Percentiles rank a stretch among this genome's conserved stretches.
Evolutionary conservation across 2,329 filamentous ascomycete genomes (phyloP).

Genomic region (Hansfordia pulvinata): DNA sequence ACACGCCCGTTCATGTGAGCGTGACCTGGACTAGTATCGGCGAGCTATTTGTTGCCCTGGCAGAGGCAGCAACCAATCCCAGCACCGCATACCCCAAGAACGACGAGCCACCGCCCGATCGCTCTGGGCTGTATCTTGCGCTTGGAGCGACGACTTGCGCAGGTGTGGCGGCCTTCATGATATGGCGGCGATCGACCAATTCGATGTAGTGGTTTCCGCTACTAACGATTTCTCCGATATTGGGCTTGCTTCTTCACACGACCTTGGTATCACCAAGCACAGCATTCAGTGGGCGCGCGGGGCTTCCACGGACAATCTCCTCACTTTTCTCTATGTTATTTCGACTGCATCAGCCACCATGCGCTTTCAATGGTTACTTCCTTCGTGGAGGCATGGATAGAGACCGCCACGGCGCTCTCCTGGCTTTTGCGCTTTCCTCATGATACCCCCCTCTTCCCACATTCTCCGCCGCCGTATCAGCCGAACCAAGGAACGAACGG

Average conservation of each 20-base stretch:
- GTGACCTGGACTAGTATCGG: constrained; percentile 89
- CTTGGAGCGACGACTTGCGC: constrained; percentile 60
- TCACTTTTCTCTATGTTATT: neutral
- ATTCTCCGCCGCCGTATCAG: no score
- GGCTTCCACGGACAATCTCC: no score
- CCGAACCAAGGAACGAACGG: no score
- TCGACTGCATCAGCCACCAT: neutral
- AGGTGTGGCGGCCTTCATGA: constrained; percentile 48
- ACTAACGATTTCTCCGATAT: constrained; percentile 1
- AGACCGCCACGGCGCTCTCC: no score
- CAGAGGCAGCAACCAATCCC: constrained; percentile 83
- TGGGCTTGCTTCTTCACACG: constrained; percentile 3
- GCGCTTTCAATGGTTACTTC: no score
- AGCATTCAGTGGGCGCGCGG: no score
- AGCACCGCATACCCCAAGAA: constrained; percentile 79
- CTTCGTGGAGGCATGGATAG: no score
- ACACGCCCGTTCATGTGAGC: constrained; percentile 83
- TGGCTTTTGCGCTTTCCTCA: no score
- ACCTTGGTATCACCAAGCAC: no score
- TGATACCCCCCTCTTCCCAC: no score
- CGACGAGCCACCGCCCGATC: constrained; percentile 74
- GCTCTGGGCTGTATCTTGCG: constrained; percentile 75
- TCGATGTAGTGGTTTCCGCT: constrained; percentile 13
- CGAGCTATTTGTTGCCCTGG: constrained; percentile 83
- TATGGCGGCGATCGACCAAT: constrained; percentile 46